Conservation (phyloP, 75 land plant species). For the Cunninghamia lanceolata region DNA sequence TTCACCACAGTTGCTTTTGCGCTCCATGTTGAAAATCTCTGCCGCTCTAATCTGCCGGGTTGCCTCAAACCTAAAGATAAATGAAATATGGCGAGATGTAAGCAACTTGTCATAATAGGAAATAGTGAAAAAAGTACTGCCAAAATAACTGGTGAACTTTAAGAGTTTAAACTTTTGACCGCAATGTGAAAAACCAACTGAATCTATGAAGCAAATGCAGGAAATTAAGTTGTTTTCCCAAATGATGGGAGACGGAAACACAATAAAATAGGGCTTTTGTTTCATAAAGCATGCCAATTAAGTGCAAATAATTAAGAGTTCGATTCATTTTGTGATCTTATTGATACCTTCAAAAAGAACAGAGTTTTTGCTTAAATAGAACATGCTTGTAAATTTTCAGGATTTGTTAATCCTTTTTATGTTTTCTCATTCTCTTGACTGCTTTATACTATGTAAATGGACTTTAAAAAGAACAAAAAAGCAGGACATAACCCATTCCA, state of each 20-base stretch:
- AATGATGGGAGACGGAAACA: background rate
- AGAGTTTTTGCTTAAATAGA: background rate
- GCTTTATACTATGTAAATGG: background rate
- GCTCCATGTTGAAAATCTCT: constrained; percentile 36
- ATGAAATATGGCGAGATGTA: background rate
- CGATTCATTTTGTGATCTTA: no score
- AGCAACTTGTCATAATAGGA: background rate
- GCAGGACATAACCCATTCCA: background rate
- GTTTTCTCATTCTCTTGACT: background rate
- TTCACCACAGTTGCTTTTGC: constrained; percentile 17
- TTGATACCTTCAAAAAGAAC: no score
- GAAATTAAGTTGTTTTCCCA: background rate
- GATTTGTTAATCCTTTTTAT: background rate
- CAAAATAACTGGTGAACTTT: background rate
- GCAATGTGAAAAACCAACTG: no score
- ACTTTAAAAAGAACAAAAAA: background rate
- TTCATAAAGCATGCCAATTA: background rate
- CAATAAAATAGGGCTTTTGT: background rate
- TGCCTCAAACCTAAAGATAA: constrained; percentile 64
- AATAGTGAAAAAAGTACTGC: background rate
- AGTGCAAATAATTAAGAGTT: no score
- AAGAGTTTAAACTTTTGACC: background rate
- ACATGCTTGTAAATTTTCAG: background rate
- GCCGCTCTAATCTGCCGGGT: constrained; percentile 52
- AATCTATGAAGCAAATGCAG: background rate